Evolutionary conservation across 2,329 filamentous ascomycete species (phyloP).

Genomic region (Zasmidium citrigriseum): DNA sequence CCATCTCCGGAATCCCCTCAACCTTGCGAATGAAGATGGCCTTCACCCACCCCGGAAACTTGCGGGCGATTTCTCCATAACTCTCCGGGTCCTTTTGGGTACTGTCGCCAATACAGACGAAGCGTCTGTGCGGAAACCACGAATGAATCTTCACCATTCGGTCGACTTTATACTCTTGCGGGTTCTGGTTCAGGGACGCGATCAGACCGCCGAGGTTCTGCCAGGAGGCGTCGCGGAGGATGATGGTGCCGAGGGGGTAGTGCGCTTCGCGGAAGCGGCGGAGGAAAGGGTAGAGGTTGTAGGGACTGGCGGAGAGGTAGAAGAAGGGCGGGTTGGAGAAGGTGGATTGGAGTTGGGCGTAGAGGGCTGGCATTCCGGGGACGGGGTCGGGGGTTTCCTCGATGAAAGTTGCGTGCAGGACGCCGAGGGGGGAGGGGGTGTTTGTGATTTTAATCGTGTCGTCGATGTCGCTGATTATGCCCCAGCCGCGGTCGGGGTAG

Average conservation of each 20-base stretch:
- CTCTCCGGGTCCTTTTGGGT: conserved; percentile 90
- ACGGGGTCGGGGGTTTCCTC: conserved; percentile 68
- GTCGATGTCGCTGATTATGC: conserved; percentile 84
- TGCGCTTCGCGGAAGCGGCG: conserved; percentile 68
- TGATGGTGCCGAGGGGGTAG: conserved; percentile 77
- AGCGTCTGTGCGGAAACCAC: conserved; percentile 76
- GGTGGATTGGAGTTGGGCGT: conserved; percentile 61
- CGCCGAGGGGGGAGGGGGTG: conserved; percentile 76
- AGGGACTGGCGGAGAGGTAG: conserved; percentile 91
- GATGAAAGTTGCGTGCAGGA: conserved; percentile 81
- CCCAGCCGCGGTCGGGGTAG: conserved; percentile 78
- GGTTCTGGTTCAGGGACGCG: conserved; percentile 75
- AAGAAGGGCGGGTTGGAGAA: conserved; percentile 73
- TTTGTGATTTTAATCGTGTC: conserved; percentile 93
- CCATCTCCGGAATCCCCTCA: conserved; percentile 70
- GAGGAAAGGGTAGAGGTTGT: conserved; percentile 90
- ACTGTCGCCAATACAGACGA: conserved; percentile 85
- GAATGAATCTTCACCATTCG: conserved; percentile 74
- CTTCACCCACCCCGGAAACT: conserved; percentile 73
- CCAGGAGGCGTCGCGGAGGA: conserved; percentile 84
- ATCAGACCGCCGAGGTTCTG: conserved; percentile 80
- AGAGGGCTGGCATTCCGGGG: conserved; percentile 81
- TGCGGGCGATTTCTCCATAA: conserved; percentile 75
- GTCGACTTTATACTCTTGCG: conserved; percentile 81
- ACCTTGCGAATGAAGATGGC: conserved; percentile 86